Evolutionary conservation across 208 protist genomes (phyloP), one percentile per base, ranked within the genome.

Genomic region (Tritrichomonas musculus): DNA sequence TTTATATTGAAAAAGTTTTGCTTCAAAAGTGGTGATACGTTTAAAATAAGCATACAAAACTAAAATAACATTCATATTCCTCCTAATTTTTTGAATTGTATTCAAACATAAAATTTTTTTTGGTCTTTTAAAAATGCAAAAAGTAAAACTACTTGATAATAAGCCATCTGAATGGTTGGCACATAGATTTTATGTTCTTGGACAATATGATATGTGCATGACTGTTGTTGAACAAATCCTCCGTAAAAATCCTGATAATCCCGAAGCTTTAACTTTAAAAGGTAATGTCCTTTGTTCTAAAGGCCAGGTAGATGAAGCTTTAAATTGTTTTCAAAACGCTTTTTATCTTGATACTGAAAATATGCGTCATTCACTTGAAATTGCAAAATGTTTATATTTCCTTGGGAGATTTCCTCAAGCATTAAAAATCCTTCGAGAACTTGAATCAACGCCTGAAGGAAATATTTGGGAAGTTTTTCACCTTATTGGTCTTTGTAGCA

Each of bases 391-490:
- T 57, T 88, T 88, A 57, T 88, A 36, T 57, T 88, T 88, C 57
- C 47, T 88, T 5, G 77, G 77, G 1, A 5, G 77, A 13, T 88
- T 88, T 88, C 77, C 33, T 39, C 41, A 57, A n/a, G 53, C 77
- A 20, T 20, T 88, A 57, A 39, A 44, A 33, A 88, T 88, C 2
- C 47, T 88, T 39, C 17, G 39, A n/a, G 20, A 88, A 57, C 25
- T 88, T 39, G 41, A 88, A 17, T 8, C 33, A 1, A 39, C 20
- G 17, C 41, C 44, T 60, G 77, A 88, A 57, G 77, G 77, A 39
- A 88, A 88, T 57, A 57, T 88, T 39, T 88, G 77, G 77, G 77
- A 88, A 88, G 77, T 88, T 57, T 88, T 44, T 57, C 77, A 88
- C 20, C 30, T 88, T 39, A 47, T 36, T 2, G 77, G 77, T 39